Evolutionary conservation across 2,329 filamentous ascomycete species (phyloP), one percentile per base, ranked within the genome.

Genomic region (Phaeosphaeriaceae sp.): DNA sequence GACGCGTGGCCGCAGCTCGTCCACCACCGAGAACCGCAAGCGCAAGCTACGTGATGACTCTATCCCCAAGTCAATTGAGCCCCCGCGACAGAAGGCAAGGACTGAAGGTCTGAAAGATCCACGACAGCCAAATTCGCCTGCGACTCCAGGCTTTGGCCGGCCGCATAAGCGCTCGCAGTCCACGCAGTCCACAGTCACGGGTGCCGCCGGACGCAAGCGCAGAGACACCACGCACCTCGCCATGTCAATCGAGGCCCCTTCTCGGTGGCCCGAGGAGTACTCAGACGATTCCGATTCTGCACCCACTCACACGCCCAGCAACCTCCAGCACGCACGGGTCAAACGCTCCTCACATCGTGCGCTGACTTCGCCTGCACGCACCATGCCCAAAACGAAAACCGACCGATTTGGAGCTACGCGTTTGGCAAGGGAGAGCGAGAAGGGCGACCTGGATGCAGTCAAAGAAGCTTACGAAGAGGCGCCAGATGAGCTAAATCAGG

Each of bases 351-450:
- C 50, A 84, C 91, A 57, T 85, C 88, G 67, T 88, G 79, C 81
- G 9, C 72, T 81, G 55, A 82, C 81, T 11, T 83, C 81, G 11
- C 81, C 82, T 17, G 81, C 79, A 10, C 76, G 81, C 47, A 76
- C 90, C 67, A 87, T 91, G 76, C 86, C 87, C 1, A 90, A 92
- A 76, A 94, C 95, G 68, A 90, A 94, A 71, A 88, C 94, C 21
- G 95, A 98, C 78, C 91, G 92, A 54, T 96, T 96, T 74, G 95
- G 95, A 21, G 91, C 96, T 66, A 99, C 95, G 4, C 86, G 90
- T 53, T 83, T 99, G 22, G 93, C 94, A n/a, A 88, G 93, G 64
- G 93, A 94, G 25, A 96, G 93, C 76, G 91, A 93, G 40, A 89
- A 89, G 67, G 92, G 93, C 51, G 92, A 96, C 72, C 86, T 95